These are phyloP conservation scores for Phaeosphaeriaceae sp. DNA, from an alignment of 2,329 filamentous ascomycete species.

Conservation along the genomic window DNA sequence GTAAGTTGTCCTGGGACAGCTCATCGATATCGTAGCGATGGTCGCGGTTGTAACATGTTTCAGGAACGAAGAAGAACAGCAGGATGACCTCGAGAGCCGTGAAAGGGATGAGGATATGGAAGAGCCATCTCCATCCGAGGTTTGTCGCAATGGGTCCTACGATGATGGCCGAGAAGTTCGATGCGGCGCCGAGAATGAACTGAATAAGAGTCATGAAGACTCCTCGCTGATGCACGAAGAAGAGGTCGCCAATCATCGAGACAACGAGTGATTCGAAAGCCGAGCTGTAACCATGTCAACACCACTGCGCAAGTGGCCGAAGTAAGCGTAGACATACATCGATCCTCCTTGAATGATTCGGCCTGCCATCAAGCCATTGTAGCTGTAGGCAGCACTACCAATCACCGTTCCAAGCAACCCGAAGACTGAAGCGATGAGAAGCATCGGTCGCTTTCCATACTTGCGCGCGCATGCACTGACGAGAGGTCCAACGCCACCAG, in stretches of 20 bases:
- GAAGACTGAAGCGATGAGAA: slow-evolving; percentile 41
- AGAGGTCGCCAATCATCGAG: slow-evolving; percentile 45
- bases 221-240: slow-evolving; percentile 48
- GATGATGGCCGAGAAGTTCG: slow-evolving; percentile 47
- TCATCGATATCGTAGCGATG: slow-evolving; percentile 44
- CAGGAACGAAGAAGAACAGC: slow-evolving; percentile 59
- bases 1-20: slow-evolving; percentile 33
- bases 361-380: slow-evolving; percentile 39
- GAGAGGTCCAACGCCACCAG: slow-evolving; percentile 41
- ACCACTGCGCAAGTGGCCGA: slow-evolving; percentile 15
- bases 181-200: slow-evolving; percentile 45
- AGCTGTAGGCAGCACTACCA: slow-evolving; percentile 33
- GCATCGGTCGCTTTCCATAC: slow-evolving; percentile 41
- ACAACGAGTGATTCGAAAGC: slow-evolving; percentile 47
- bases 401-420: slow-evolving; percentile 40
- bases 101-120: slow-evolving; percentile 57
- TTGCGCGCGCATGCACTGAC: slow-evolving; percentile 41
- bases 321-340: slow-evolving; percentile 10
- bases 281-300: slow-evolving; percentile 23
- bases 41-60: slow-evolving; percentile 58
- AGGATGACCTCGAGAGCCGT: slow-evolving; percentile 53
- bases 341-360: slow-evolving; percentile 44
- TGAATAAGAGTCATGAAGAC: slow-evolving; percentile 42
- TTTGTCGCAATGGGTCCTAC: slow-evolving; percentile 44
- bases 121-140: slow-evolving; percentile 50